Evolutionary conservation across 371 early-diverging fungal genomes (phyloP).

Genomic region (Mortierella sp.): DNA sequence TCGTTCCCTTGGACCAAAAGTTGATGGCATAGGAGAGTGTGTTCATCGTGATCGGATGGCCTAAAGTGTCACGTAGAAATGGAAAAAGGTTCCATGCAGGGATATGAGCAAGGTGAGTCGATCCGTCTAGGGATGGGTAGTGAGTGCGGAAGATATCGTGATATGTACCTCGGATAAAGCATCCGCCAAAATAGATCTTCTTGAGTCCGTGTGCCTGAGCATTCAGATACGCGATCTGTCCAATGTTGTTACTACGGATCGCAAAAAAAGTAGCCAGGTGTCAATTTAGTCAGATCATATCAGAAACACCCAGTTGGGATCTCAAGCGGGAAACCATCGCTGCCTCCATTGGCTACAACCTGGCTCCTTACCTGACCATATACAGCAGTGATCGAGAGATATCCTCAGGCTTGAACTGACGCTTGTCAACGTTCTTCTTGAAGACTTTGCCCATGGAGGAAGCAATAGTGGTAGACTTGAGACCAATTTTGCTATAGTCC

Average conservation of each 20-base stretch:
- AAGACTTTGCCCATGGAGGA: constrained; percentile 97
- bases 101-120: neutral
- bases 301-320: neutral
- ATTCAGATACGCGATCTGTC: constrained; percentile 97
- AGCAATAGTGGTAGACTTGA: constrained; percentile 93
- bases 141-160: neutral
- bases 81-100: neutral
- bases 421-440: constrained; percentile 76
- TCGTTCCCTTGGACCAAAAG: constrained; percentile 96
- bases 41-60: constrained; percentile 97
- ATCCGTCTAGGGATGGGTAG: neutral
- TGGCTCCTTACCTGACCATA: constrained; percentile 84
- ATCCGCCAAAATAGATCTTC: constrained; percentile 96
- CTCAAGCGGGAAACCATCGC: too few species aligned
- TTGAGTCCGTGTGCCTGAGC: constrained; percentile 92
- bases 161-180: constrained; percentile 88
- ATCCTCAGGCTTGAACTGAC: constrained; percentile 78
- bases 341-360: too few species aligned
- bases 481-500: constrained; percentile 85
- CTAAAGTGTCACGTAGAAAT: too few species aligned
- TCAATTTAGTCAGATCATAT: too few species aligned
- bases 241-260: constrained; percentile 91
- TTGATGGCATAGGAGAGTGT: constrained; percentile 95
- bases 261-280: neutral
- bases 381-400: constrained; percentile 89